Base-by-base conservation (phyloP, 192 early-diverging fungal species). In the Coemansia guatemalensis region DNA sequence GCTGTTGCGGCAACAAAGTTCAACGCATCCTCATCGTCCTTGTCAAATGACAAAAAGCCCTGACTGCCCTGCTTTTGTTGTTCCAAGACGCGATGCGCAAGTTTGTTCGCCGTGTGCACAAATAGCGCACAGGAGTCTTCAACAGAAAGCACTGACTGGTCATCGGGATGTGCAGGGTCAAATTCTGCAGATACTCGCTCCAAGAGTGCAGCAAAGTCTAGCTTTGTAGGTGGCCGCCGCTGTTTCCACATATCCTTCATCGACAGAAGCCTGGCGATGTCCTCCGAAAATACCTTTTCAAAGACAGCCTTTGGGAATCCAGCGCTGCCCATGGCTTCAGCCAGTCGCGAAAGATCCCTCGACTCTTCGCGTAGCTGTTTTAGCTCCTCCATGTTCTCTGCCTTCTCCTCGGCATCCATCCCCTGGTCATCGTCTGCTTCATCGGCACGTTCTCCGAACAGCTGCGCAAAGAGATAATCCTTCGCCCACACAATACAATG, bases 401-500 rank as follows among this genome's bases (percentile, higher is more conserved):
- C 83, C 12, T 81, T 82, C 4, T 83, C 87, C 21, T 89, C 84
- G 7, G 73, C 78, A 21, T 71, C 64, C 59, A 64, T 61, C 8
- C 33, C 67, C 48, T 60, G 35, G 50, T 41, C 21, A 27, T 58
- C 48, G 21, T 76, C 63, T 6, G 84, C 84, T 41, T 85, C 87
- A 7, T 83, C 80, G 20, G 35, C 84, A 18, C 41, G 25, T 32
- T 70, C 83, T 44, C 95, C 95, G 83, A 98, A 85, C 1, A 85
- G 58, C 74, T 84, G 89, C 65, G 81, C 87, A 73, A 98, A 98
- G 30, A 98, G 82, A 75, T 95, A 99, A 64, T 87, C 92, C 74
- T 99, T 99, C 64, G 96, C 92, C 97, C 97, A 99, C 25, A 98
- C 96, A 64, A 99, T 94, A 64, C 96, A 98, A 69, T 99, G 97